These are phyloP conservation scores for Arachis stenosperma DNA, from an alignment of 306 rosid species.

Conservation along the genomic window DNA sequence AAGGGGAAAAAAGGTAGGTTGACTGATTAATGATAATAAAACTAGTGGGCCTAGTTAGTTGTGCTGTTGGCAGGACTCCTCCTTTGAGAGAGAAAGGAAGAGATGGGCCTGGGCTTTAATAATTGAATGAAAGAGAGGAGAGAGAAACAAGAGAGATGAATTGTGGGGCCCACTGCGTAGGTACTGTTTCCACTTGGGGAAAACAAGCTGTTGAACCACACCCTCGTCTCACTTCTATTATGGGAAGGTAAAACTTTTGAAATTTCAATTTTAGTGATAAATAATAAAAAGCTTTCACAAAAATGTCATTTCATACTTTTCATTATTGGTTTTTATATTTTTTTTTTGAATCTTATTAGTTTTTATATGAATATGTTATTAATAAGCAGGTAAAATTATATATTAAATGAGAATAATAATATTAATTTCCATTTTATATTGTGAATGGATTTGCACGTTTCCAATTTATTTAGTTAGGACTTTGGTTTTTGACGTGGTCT, in stretches of 20 bases:
- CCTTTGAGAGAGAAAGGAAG: neutral
- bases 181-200: slow-evolving; percentile 62
- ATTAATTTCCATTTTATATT: slow-evolving; percentile 2
- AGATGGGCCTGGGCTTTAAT: slow-evolving; percentile 83
- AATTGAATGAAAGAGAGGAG: slow-evolving; percentile 37
- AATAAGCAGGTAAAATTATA: no score
- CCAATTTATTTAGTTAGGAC: slow-evolving; percentile 28
- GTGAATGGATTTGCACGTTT: slow-evolving; percentile 29
- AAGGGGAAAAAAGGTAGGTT: slow-evolving; percentile 41
- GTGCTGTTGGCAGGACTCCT: neutral
- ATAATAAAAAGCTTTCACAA: no score
- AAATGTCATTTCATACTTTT: no score
- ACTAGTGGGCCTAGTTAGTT: slow-evolving; percentile 60
- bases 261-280: slow-evolving; percentile 19
- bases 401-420: no score
- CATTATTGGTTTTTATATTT: no score
- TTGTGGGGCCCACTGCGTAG: slow-evolving; percentile 49
- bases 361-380: no score
- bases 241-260: slow-evolving; percentile 52
- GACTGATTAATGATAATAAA: slow-evolving; percentile 47
- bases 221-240: slow-evolving; percentile 85
- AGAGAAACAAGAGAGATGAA: slow-evolving; percentile 20
- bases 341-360: no score
- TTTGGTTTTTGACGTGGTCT: slow-evolving; percentile 45
- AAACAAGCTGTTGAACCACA: slow-evolving; percentile 35